These are phyloP conservation scores for Tricholoma bakamatsutake DNA, from an alignment of 768 basidiomycete species.

Conservation along the genomic window DNA sequence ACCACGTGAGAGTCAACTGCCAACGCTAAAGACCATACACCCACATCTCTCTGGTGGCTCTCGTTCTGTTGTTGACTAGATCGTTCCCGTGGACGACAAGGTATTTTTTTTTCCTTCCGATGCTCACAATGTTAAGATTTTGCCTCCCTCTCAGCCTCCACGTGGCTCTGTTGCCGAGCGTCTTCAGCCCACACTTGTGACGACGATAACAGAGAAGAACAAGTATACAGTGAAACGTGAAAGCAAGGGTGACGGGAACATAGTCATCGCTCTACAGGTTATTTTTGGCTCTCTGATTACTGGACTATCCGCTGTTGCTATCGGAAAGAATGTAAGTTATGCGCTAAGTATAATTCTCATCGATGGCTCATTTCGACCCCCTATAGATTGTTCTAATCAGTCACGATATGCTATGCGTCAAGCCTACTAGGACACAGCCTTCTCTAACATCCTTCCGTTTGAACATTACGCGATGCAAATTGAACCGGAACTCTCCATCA, in stretches of 20 bases:
- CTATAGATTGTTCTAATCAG: constrained; percentile 30
- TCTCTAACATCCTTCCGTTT: not conserved
- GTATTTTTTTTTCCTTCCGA: not conserved
- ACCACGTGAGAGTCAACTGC: constrained; percentile 9
- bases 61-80: constrained; percentile 33
- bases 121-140: not conserved
- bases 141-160: constrained; percentile 5
- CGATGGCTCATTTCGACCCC: not conserved
- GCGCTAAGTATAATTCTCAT: not conserved
- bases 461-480: constrained; percentile 66
- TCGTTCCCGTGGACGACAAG: constrained; percentile 24
- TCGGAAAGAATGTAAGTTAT: constrained; percentile 34
- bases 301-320: constrained; percentile 47
- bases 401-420: constrained; percentile 20
- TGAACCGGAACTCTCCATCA: constrained; percentile 59
- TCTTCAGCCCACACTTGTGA: constrained; percentile 45
- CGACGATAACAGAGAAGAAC: constrained; percentile 38
- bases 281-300: constrained; percentile 64
- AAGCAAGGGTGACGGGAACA: constrained; percentile 39
- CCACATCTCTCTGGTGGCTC: constrained; percentile 11
- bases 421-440: not conserved
- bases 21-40: constrained; percentile 8
- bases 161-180: constrained; percentile 44
- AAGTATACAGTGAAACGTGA: constrained; percentile 39
- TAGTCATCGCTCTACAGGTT: constrained; percentile 60